These are phyloP conservation scores for Ganoderma sp. DNA, from an alignment of 1,284 basidiomycete genomes.

Conservation along the genomic window DNA sequence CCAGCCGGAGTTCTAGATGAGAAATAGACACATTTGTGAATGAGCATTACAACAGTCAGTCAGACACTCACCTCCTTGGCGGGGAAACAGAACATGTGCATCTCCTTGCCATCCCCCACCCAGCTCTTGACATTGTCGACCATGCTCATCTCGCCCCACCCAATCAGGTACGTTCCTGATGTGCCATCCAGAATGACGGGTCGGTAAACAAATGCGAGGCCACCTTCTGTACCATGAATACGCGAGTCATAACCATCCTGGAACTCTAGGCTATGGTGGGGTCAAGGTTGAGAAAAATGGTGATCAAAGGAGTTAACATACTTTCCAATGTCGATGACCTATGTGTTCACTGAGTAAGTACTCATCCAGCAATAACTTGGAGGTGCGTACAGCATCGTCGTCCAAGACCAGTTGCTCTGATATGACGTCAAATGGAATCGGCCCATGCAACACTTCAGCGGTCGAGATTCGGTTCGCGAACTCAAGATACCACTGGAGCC, in stretches of 20 bases:
- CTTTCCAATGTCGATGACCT: constrained; percentile 18
- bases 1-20: constrained; percentile 31
- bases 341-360: neutral
- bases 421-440: constrained; percentile 29
- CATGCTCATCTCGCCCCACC: constrained; percentile 50
- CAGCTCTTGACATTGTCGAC: constrained; percentile 47
- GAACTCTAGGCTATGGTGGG: constrained; percentile 40
- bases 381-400: constrained; percentile 28
- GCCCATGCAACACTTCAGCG: constrained; percentile 20
- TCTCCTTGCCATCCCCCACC: constrained; percentile 30
- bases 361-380: neutral
- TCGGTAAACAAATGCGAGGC: constrained; percentile 56
- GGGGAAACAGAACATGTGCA: constrained; percentile 51
- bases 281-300: neutral
- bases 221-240: constrained; percentile 40
- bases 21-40: neutral
- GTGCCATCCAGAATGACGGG: constrained; percentile 58
- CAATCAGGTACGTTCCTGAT: constrained; percentile 51
- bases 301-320: constrained; percentile 4
- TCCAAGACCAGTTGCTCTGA: constrained; percentile 31
- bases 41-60: neutral
- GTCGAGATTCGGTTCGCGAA: constrained; percentile 33
- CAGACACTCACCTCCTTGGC: constrained; percentile 17
- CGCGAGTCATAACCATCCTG: constrained; percentile 45
- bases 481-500: constrained; percentile 36